phyloP scores from a whole-genome alignment of 2,329 filamentous ascomycete genomes.

The Fusarium stilboides region DNA sequence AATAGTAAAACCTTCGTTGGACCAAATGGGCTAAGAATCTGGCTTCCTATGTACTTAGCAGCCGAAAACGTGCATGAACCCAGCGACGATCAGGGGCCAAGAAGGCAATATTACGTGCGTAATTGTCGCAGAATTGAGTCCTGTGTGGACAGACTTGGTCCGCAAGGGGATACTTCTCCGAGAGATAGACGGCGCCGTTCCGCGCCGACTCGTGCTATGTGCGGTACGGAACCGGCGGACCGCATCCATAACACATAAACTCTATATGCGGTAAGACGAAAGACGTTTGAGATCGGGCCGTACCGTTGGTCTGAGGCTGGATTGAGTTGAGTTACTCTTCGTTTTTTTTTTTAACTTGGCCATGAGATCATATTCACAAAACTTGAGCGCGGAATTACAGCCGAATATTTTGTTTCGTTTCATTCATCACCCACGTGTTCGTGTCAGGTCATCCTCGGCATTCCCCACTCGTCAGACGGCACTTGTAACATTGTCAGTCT shows the following conservation, averaged over 20 bases:
- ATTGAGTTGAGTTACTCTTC: background rate
- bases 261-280: constrained; percentile 11
- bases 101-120: background rate
- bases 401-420: background rate
- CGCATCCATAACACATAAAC: constrained; percentile 1
- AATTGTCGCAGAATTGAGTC: constrained; percentile 6
- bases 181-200: constrained; percentile 25
- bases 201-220: constrained; percentile 13
- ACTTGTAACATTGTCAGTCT: background rate
- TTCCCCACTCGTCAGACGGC: constrained; percentile 8
- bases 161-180: constrained; percentile 32
- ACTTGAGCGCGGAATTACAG: background rate
- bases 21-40: constrained; percentile 4
- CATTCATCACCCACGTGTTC: constrained; percentile 10
- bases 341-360: too few relatives aligned
- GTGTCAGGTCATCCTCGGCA: constrained; percentile 5
- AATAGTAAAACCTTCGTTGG: background rate
- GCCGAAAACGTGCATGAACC: background rate
- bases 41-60: constrained; percentile 26
- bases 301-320: constrained; percentile 15
- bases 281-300: constrained; percentile 30
- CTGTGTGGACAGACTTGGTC: constrained; percentile 20
- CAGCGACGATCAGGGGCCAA: constrained; percentile 30
- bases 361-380: too few relatives aligned
- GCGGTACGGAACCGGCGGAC: background rate